These are phyloP conservation scores for Russula sp. DNA, from an alignment of 768 basidiomycete genomes.

Conservation along the genomic window DNA sequence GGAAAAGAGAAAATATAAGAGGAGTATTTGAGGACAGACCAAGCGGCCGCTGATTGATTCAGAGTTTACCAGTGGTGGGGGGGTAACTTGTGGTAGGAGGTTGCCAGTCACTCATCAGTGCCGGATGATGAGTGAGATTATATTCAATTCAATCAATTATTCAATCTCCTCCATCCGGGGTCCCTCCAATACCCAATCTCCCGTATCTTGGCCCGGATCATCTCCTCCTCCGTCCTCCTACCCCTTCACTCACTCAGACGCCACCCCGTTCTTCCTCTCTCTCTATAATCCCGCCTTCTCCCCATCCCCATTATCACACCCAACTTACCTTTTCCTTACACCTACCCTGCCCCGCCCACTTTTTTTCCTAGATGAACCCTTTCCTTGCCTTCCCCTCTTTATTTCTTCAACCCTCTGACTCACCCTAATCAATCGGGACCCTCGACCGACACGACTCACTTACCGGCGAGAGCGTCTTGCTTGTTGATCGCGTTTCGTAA, in stretches of 20 bases:
- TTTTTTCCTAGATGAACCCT: too few species aligned
- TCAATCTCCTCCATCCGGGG: conserved; percentile 15
- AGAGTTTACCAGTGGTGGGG: not conserved
- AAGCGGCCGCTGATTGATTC: too few species aligned
- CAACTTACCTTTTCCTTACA: not conserved
- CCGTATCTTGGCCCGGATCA: conserved; percentile 21
- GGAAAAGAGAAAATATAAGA: not conserved
- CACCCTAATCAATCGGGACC: not conserved
- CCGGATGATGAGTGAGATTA: not conserved
- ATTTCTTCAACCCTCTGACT: not conserved
- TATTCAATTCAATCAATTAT: conserved; percentile 7
- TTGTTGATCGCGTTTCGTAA: not conserved
- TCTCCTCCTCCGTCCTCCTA: conserved; percentile 2
- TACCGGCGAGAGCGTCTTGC: not conserved
- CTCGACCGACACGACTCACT: not conserved
- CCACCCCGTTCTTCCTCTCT: conserved; percentile 17
- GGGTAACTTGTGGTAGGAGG: not conserved
- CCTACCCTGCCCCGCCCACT: too few species aligned
- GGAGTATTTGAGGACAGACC: not conserved
- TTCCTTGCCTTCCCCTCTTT: not conserved
- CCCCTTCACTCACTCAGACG: conserved; percentile 7
- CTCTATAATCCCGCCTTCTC: not conserved
- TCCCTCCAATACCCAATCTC: not conserved
- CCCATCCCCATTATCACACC: not conserved
- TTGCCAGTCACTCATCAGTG: not conserved